Conservation (phyloP, 1,284 basidiomycete species). For the Ceratobasidium sp. region DNA sequence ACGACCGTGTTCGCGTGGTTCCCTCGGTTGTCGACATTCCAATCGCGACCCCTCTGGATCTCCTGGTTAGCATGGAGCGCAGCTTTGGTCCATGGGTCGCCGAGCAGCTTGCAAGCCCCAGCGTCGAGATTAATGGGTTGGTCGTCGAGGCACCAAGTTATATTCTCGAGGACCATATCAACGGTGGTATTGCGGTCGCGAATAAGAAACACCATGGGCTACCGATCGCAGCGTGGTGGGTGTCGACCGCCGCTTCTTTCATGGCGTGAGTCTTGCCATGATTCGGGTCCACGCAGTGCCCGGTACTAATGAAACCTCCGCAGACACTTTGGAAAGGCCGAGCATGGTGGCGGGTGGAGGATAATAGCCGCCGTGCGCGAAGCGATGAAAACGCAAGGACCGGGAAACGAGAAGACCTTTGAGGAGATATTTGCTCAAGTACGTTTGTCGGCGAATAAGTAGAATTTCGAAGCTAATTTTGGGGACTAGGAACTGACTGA, state of each 20-base stretch:
- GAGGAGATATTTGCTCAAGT: conserved; percentile 6
- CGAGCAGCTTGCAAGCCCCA: not conserved
- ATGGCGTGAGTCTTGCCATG: conserved; percentile 3
- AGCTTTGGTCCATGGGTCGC: conserved; percentile 20
- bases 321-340: conserved; percentile 15
- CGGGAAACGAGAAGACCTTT: not conserved
- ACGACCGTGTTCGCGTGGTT: conserved; percentile 1
- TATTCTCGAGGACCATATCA: conserved; percentile 38
- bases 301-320: no score
- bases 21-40: conserved; percentile 1
- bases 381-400: not conserved
- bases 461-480: no score
- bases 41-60: not conserved
- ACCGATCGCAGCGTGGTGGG: conserved; percentile 37
- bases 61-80: not conserved
- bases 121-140: not conserved
- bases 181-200: conserved; percentile 22
- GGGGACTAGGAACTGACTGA: not conserved
- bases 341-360: conserved; percentile 10
- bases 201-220: conserved; percentile 5
- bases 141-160: conserved; percentile 15
- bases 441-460: not conserved
- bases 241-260: conserved; percentile 19
- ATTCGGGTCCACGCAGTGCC: no score
- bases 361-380: not conserved